These are phyloP conservation scores for Laetiporus sulphureus DNA, from an alignment of 1,284 basidiomycete genomes.

Conservation along the genomic window DNA sequence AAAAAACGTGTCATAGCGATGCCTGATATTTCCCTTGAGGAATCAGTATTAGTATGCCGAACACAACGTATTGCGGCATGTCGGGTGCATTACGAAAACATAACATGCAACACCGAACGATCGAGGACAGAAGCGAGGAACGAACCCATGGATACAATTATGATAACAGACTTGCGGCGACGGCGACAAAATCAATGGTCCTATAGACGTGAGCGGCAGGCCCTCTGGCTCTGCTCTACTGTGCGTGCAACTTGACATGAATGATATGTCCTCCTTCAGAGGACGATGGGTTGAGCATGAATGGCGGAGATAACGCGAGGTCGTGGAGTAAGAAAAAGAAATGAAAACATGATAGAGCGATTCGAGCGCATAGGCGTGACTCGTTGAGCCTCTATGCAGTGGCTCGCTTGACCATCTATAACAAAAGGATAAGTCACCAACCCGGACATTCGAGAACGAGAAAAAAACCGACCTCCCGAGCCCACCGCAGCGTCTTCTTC, in stretches of 20 bases:
- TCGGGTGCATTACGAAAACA: conserved; percentile 6
- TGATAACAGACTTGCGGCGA: conserved; percentile 7
- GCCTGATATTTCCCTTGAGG: conserved; percentile 12
- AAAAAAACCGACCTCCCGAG: conserved; percentile 57
- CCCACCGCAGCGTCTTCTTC: conserved; percentile 79
- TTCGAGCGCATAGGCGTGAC: no score
- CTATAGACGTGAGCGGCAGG: conserved; percentile 7
- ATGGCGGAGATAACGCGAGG: conserved; percentile 4
- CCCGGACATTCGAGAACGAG: conserved; percentile 5
- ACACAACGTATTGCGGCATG: background rate
- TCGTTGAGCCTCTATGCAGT: conserved; percentile 58
- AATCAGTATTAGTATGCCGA: conserved; percentile 8
- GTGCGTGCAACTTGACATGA: conserved; percentile 7
- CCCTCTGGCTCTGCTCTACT: conserved; percentile 7
- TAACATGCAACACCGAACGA: conserved; percentile 9
- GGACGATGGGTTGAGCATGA: conserved; percentile 6
- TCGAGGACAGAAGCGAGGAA: background rate
- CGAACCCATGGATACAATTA: conserved; percentile 5
- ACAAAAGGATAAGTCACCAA: no score
- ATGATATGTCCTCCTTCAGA: conserved; percentile 11
- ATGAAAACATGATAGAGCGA: conserved; percentile 3
- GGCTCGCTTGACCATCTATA: conserved; percentile 63
- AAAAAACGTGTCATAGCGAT: no score
- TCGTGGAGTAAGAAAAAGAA: background rate
- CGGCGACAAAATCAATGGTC: conserved; percentile 8